Evolutionary conservation across 192 early-diverging fungal genomes (phyloP), one percentile per base, ranked within the genome.

Genomic region (Rhizophlyctis rosea): DNA sequence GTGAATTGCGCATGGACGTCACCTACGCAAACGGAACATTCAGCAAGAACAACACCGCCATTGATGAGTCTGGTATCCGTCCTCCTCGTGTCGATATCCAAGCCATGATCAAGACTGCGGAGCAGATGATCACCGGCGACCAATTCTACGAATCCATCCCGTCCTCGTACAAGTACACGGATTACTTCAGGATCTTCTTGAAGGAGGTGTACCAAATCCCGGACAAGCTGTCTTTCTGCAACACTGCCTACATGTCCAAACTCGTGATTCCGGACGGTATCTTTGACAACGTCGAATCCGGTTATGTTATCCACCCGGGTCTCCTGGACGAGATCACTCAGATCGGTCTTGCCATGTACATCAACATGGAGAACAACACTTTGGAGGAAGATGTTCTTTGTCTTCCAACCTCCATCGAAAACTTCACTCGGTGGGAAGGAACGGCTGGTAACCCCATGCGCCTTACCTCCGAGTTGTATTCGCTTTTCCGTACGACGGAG

Each of bases 91-190:
- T 48, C 31, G 13, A 28, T 39, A 31, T 49, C n/a, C 48, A n/a
- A 29, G 24, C 31, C 14, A 23, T 54, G 16, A 18, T 62, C 29
- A 53, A 1, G 24, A 52, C n/a, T 0, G 50, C 50, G 7, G 21
- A 23, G 23, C 28, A 14, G 29, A 30, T 23, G 16, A 52, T 62
- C 4, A 52, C 21, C 18, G 49, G 49, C 49, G 32, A 62, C 3
- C n/a, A 24, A 31, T 62, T 62, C 50, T 53, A 62, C 50, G 5
- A 3, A 1, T 18, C 27, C 33, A 62, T 62, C 50, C 49, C 60
- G 21, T n/a, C n/a, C 28, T n/a, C 21, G 0, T 18, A 62, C 60
- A 50, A 62, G 1, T 49, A 62, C 50, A 30, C 47, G 2, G 60
- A 34, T 24, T 31, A 16, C 28, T 62, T 62, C 47, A 29, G 32